A percentile compares a stretch with the other conserved stretches of the same genome.
Evolutionary conservation across 768 basidiomycete species (phyloP).

Genomic region (Boletellus ananas): DNA sequence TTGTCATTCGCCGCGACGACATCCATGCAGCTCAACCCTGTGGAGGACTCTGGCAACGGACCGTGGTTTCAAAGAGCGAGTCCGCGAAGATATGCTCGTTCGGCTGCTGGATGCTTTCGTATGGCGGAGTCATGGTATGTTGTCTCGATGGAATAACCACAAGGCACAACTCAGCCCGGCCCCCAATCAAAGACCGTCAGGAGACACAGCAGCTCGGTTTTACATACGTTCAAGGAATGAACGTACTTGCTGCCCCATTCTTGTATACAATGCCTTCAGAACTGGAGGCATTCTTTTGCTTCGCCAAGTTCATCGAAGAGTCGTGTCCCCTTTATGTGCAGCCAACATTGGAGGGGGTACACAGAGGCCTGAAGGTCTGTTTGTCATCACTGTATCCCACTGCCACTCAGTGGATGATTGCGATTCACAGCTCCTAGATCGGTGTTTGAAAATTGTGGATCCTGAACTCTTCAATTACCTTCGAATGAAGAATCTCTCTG

Average conservation of each 20-base stretch:
- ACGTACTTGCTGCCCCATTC: conserved; percentile 96
- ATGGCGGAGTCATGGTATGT: conserved; percentile 85
- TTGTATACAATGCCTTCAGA: conserved; percentile 97
- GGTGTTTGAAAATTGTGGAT: conserved; percentile 89
- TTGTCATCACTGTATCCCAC: conserved; percentile 12
- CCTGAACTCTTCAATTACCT: conserved; percentile 78
- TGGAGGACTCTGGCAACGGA: conserved; percentile 87
- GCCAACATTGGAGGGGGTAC: conserved; percentile 93
- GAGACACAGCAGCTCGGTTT: conserved; percentile 80
- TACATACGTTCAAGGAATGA: conserved; percentile 99
- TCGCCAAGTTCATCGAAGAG: conserved; percentile 93
- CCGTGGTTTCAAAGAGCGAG: conserved; percentile 94
- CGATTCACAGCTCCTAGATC: conserved; percentile 73
- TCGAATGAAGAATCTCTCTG: conserved; percentile 85
- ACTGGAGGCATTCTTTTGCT: conserved; percentile 97
- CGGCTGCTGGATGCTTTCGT: conserved; percentile 97
- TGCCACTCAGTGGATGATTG: neutral
- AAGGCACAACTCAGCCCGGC: neutral
- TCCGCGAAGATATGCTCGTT: conserved; percentile 95
- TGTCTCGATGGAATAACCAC: neutral
- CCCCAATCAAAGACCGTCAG: conserved; percentile 54
- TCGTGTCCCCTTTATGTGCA: conserved; percentile 96
- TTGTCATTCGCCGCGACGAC: neutral
- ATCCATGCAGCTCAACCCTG: neutral
- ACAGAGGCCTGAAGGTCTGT: conserved; percentile 83